These are phyloP conservation scores for Corymbia calophylla DNA, from an alignment of 441 rosid species.

Conservation along the genomic window DNA sequence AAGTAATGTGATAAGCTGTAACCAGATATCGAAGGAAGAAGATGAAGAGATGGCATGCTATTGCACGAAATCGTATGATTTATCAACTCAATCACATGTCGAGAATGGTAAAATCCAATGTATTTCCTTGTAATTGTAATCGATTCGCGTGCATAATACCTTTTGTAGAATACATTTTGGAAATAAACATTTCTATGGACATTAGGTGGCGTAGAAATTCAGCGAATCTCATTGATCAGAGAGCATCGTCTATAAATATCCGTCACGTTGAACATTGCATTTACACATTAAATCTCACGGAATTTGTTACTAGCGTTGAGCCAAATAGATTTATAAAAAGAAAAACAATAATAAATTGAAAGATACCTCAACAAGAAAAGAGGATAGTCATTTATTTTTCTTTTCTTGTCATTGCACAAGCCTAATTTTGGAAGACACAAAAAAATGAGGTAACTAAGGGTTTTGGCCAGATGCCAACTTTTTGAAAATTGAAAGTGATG, in stretches of 20 bases:
- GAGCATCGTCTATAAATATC: not conserved
- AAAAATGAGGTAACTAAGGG: not conserved
- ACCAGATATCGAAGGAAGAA: not conserved
- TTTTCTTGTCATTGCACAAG: not conserved
- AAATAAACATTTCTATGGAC: not conserved
- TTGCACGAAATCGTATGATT: not conserved
- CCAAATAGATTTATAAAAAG: not conserved
- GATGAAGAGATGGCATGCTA: not conserved
- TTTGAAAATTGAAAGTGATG: not conserved
- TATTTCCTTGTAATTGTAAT: not conserved
- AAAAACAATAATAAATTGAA: not conserved
- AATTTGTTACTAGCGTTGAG: not conserved
- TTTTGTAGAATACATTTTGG: not conserved
- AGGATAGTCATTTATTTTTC: not conserved
- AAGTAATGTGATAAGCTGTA: too few relatives aligned
- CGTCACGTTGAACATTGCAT: accelerated
- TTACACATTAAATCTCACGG: not conserved
- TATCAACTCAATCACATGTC: not conserved
- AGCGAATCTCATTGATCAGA: not conserved
- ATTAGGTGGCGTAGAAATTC: not conserved
- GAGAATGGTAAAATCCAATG: not conserved
- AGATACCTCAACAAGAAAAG: not conserved
- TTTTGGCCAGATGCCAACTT: not conserved
- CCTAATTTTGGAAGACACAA: not conserved
- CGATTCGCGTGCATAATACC: not conserved